Evolutionary conservation across 768 basidiomycete species (phyloP), one percentile per base, ranked within the genome.

Genomic region (Gloeostereum incarnatum): DNA sequence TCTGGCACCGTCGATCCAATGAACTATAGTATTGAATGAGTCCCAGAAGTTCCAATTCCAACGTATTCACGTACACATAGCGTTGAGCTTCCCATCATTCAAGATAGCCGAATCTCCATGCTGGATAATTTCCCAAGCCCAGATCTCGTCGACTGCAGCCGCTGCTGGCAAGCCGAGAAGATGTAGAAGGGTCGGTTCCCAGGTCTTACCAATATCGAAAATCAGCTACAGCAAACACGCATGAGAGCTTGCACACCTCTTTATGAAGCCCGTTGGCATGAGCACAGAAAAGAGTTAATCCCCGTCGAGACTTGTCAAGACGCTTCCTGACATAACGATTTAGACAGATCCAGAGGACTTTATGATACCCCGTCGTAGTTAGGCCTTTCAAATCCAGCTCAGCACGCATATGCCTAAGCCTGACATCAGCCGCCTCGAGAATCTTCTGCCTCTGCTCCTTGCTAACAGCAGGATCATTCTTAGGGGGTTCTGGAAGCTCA

Each of bases 221-320:
- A 11, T 20, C 4, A 34, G 33, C 33, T 14, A 29, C 9, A 29
- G 9, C 26, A 8, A 14, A 29, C 8, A 8, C 26, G 14, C 14
- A 29, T 29, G 26, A 34, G 9, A 16, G 19, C 30, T 16, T 14
- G 45, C 73, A 33, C 39, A 78, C 86, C 76, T 93, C 89, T 55
- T 92, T 93, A 33, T 74, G 75, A 49, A 93, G 82, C 1, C 92
- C 89, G 55, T 87, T 93, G 2, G 87, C 88, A 54, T 92, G 91
- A 3, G 75, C 73, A 33, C 85, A 63, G 44, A 92, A 70, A 35
- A 93, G 56, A 0, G 88, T 92, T 9, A 85, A 36, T 0, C 81
- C 75, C 9, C 60, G 58, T 29, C 39, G 25, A 14, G 17, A 14
- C 19, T 13, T 25, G 37, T 35, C 36, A 8, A 56, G 31, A 6